Percentiles rank a stretch among this genome's conserved stretches.
phyloP scores from a whole-genome alignment of 768 basidiomycete genomes.

The Xerocomus potaroensis region DNA sequence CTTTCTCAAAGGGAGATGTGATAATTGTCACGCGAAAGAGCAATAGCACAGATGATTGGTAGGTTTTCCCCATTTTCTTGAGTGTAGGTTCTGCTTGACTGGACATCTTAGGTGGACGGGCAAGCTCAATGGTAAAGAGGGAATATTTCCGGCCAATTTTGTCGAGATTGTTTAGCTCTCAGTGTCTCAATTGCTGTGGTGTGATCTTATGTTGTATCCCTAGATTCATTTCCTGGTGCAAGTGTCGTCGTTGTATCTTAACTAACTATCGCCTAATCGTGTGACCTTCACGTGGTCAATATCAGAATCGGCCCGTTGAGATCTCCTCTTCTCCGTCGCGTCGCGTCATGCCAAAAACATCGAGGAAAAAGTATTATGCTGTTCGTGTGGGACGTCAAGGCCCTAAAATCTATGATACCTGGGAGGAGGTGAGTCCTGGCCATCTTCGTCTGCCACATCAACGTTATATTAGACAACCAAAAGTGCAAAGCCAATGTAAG shows the following conservation, averaged over 20 bases:
- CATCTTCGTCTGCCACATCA: neutral
- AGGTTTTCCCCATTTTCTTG: conserved; percentile 17
- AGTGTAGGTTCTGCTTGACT: neutral
- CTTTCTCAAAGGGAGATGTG: conserved; percentile 72
- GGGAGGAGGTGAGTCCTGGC: conserved; percentile 50
- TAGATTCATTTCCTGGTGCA: conserved; percentile 1
- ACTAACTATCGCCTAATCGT: neutral
- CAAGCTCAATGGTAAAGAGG: conserved; percentile 52
- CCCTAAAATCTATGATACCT: conserved; percentile 51
- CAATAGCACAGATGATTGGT: conserved; percentile 74
- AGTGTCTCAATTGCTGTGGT: neutral
- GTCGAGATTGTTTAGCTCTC: conserved; percentile 53
- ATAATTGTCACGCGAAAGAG: conserved; percentile 67
- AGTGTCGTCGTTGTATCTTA: neutral
- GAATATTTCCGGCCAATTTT: conserved; percentile 82
- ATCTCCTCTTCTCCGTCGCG: neutral
- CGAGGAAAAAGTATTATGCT: conserved; percentile 52
- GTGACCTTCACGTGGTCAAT: neutral
- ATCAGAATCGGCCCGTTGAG: too few species aligned
- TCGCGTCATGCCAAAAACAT: conserved; percentile 27
- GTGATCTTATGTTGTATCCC: conserved; percentile 2
- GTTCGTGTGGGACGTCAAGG: conserved; percentile 56
- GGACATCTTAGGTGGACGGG: conserved; percentile 65
- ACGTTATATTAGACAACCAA: neutral
- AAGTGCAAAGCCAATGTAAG: conserved; percentile 48